A percentile compares a stretch with the other conserved stretches of the same genome.
phyloP scores from a whole-genome alignment of 495 filamentous ascomycete genomes.

The Neurospora pannonica region DNA sequence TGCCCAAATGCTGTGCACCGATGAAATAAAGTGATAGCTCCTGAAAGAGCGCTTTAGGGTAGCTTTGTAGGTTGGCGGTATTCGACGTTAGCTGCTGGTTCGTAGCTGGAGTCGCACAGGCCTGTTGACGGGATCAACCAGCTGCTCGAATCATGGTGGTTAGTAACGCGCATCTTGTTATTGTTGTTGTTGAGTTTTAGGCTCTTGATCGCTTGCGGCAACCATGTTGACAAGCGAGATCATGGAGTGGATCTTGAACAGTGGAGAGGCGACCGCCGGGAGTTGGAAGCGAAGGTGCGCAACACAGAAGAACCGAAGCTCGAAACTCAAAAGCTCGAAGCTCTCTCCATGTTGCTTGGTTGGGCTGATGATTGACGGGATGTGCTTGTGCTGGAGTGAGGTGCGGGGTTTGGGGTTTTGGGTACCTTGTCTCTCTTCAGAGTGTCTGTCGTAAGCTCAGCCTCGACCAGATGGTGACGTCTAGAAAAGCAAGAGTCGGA shows the following conservation, averaged over 20 bases:
- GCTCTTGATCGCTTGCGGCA: not conserved
- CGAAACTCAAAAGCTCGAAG: not conserved
- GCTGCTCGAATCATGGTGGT: not conserved
- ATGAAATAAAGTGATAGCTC: not conserved
- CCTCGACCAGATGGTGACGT: not conserved
- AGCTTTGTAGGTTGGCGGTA: not conserved
- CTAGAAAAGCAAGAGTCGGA: not conserved
- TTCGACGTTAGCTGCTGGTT: not conserved
- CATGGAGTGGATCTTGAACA: not conserved
- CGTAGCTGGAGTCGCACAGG: not conserved
- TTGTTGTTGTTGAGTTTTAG: not conserved
- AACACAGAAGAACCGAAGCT: not conserved
- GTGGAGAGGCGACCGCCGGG: not conserved
- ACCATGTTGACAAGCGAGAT: not conserved
- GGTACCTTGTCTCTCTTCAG: not conserved
- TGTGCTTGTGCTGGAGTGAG: not conserved
- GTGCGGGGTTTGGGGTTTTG: not conserved
- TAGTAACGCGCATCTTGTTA: not conserved
- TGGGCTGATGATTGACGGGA: not conserved
- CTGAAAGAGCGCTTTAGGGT: not conserved
- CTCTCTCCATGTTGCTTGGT: not conserved
- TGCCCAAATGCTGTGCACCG: constrained; percentile 2
- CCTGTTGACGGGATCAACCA: not conserved
- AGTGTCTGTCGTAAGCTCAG: not conserved
- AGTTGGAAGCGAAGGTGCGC: not conserved